These are phyloP conservation scores for Flaveria linearis DNA, from an alignment of 129 eudicot genomes.

Conservation along the genomic window DNA sequence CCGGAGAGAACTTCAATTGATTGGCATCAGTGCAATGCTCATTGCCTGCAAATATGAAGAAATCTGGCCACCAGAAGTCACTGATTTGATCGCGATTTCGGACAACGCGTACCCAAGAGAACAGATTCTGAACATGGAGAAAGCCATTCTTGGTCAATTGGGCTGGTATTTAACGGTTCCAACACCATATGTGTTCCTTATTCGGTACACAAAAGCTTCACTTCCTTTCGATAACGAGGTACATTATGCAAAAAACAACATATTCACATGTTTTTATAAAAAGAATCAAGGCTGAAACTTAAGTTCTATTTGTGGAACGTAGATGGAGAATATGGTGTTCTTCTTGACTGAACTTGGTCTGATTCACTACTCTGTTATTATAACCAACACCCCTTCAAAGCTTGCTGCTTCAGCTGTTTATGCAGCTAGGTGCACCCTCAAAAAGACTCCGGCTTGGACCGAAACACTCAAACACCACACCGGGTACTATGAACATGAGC, in stretches of 20 bases:
- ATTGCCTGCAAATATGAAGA: conserved; percentile 92
- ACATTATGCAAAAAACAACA: background rate
- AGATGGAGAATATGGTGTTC: conserved; percentile 86
- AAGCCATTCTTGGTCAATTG: conserved; percentile 62
- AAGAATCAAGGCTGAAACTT: background rate
- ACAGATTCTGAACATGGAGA: conserved; percentile 79
- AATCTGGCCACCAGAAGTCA: conserved; percentile 96
- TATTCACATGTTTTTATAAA: background rate
- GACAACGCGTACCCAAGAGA: conserved; percentile 72
- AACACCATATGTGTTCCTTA: conserved; percentile 87
- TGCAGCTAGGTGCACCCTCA: conserved; percentile 73
- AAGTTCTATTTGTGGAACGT: conserved; percentile 1
- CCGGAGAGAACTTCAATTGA: conserved; percentile 78
- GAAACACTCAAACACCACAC: conserved; percentile 78
- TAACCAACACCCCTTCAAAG: conserved; percentile 57
- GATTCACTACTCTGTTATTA: conserved; percentile 50
- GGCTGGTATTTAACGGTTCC: conserved; percentile 92
- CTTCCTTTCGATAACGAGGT: conserved; percentile 70
- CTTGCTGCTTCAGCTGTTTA: conserved; percentile 93
- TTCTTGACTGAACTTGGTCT: conserved; percentile 83
- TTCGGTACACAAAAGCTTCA: conserved; percentile 76
- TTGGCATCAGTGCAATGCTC: conserved; percentile 81
- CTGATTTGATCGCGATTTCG: conserved; percentile 67
- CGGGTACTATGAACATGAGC: conserved; percentile 60
- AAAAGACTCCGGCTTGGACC: conserved; percentile 68